Percentiles rank a stretch among this genome's conserved stretches.
phyloP scores from a whole-genome alignment of 352 stramenopile species.

The Phytophthora foliorum region DNA sequence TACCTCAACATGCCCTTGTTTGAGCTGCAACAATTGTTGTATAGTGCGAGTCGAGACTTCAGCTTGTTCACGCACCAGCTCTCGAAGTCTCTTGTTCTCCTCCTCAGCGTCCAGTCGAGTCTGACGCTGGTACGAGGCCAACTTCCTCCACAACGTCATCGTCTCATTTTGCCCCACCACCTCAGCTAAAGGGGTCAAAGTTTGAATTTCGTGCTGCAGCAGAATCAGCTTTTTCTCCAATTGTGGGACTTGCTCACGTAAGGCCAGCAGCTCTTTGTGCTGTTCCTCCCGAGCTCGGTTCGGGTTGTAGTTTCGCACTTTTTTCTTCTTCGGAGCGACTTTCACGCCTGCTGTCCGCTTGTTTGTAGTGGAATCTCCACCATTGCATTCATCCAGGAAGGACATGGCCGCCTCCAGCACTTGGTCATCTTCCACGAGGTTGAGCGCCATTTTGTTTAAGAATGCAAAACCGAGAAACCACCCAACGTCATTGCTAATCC shows the following conservation, averaged over 20 bases:
- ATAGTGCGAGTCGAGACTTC: constrained; percentile 11
- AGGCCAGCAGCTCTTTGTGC: constrained; percentile 26
- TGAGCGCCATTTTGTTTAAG: constrained; percentile 14
- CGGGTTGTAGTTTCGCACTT: constrained; percentile 30
- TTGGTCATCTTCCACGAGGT: constrained; percentile 34
- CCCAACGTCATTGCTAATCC: constrained; percentile 4
- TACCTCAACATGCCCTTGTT: constrained; percentile 8
- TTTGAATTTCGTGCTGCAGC: constrained; percentile 12
- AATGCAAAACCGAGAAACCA: not conserved
- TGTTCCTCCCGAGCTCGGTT: constrained; percentile 37
- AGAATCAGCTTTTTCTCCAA: constrained; percentile 23
- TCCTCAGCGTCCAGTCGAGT: constrained; percentile 19
- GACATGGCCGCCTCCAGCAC: constrained; percentile 37
- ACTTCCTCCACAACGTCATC: constrained; percentile 27
- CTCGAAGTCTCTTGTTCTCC: constrained; percentile 38
- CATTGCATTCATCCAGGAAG: constrained; percentile 37
- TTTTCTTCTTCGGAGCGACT: constrained; percentile 17
- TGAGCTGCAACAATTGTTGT: constrained; percentile 20
- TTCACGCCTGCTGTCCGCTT: not conserved
- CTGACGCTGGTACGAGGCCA: constrained; percentile 26
- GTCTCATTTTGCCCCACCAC: not conserved
- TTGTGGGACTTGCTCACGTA: constrained; percentile 23
- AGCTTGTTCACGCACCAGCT: constrained; percentile 20
- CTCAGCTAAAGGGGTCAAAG: not conserved
- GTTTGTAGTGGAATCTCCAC: not conserved